Base-by-base conservation (phyloP, 2,329 filamentous ascomycete species). In the Sclerotinia spermophila region DNA sequence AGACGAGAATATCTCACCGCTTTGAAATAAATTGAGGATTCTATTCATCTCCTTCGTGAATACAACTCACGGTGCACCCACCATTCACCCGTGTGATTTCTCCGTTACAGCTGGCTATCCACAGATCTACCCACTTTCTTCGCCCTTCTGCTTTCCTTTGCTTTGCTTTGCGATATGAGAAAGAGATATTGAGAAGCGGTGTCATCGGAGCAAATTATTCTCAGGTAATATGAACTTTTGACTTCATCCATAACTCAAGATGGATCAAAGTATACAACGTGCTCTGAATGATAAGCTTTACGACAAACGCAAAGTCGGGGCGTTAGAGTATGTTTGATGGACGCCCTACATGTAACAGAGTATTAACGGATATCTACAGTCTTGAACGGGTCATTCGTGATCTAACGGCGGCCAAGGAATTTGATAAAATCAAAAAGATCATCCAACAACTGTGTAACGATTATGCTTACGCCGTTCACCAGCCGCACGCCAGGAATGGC, bases 211-310 rank as follows among this genome's bases (percentile, higher is more conserved):
- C 61, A 58, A 27, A 55, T 44, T 42, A 27, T 67, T 42, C 44
- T 58, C 60, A 58, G 68, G 21, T 45, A 24, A 30, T 24, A 48
- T 65, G 33, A 40, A 35, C 45, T 59, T 53, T 69, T 67, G 21
- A 21, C 58, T 7, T 42, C 8, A 66, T 19, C 35, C 30, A 44
- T 51, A 67, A 35, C 62, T 70, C 74, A 76, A 73, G 78, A 97
- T 98, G 94, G 95, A 98, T 84, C 85, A 88, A 79, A 90, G 90
- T 80, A 93, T 97, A 80, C 93, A 96, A 82, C 92, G 95, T 77
- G 87, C 94, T 76, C 86, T 99, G 80, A 97, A 96, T 80, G 96
- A 99, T 83, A 99, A 97, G 87, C 90, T 98, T 79, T 99, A 99
- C 81, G 96, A 99, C 80, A 97, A 96, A 85, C 89, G 96, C 80